Evolutionary conservation across 1,284 basidiomycete species (phyloP).

Genomic region (Grifola frondosa): DNA sequence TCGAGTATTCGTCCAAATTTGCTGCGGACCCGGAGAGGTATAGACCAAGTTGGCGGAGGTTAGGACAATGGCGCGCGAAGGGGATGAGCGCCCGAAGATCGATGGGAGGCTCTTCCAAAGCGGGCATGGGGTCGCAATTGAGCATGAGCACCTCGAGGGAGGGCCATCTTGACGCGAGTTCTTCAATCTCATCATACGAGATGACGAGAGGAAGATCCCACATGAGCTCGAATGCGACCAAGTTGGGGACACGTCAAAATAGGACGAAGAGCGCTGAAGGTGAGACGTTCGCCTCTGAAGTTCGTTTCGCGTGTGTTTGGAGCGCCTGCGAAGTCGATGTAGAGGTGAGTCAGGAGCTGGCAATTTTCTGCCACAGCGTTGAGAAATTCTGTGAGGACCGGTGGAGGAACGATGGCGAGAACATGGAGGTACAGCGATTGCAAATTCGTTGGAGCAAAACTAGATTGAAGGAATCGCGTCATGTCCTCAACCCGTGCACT

Average conservation of each 20-base stretch:
- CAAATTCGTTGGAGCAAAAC: slow-evolving; percentile 47
- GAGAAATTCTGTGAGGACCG: slow-evolving; percentile 44
- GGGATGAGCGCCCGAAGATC: slow-evolving; percentile 51
- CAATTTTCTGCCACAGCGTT: slow-evolving; percentile 45
- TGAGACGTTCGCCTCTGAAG: slow-evolving; percentile 34
- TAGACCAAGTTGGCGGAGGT: slow-evolving; percentile 49
- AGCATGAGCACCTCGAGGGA: slow-evolving; percentile 46
- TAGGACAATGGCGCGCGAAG: slow-evolving; percentile 54
- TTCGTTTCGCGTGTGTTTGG: slow-evolving; percentile 8
- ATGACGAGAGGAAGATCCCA: slow-evolving; percentile 53
- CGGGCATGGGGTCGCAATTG: slow-evolving; percentile 48
- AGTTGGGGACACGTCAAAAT: slow-evolving; percentile 43
- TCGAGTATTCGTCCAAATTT: slow-evolving; percentile 21
- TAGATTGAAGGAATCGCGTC: slow-evolving; percentile 44
- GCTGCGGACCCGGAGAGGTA: slow-evolving; percentile 44
- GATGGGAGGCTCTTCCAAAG: slow-evolving; percentile 33
- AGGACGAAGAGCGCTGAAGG: slow-evolving; percentile 48
- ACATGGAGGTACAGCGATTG: slow-evolving; percentile 53
- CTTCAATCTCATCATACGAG: slow-evolving; percentile 45
- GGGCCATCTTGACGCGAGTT: slow-evolving; percentile 51
- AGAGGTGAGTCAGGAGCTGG: slow-evolving; percentile 43
- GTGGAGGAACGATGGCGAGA: slow-evolving; percentile 40
- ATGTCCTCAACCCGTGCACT: slow-evolving; percentile 44
- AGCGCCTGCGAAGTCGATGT: slow-evolving; percentile 27
- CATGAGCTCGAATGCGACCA: slow-evolving; percentile 49